A percentile compares a stretch with the other conserved stretches of the same genome.
These are phyloP conservation scores for Penicillium sp. DNA, from an alignment of 2,329 filamentous ascomycete species.

Conservation along the genomic window DNA sequence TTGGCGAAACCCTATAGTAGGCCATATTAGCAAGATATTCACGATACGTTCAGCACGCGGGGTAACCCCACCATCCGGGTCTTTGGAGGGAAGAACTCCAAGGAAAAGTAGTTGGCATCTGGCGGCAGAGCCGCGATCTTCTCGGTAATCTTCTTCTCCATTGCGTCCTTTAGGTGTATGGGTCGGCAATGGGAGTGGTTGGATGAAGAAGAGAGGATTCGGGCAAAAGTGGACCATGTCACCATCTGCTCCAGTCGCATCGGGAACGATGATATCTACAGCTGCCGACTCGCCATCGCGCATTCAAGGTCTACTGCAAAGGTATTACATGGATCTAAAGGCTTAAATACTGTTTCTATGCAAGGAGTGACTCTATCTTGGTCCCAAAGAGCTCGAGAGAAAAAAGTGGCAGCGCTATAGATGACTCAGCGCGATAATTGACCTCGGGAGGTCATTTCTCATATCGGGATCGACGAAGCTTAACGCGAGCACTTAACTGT, in stretches of 20 bases:
- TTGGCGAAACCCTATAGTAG: conserved; percentile 73
- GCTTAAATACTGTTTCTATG: not conserved
- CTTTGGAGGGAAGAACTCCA: conserved; percentile 99
- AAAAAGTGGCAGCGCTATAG: not conserved
- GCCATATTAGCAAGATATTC: conserved; percentile 23
- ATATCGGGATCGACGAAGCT: not conserved
- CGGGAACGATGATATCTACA: conserved; percentile 21
- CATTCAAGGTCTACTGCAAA: conserved; percentile 1
- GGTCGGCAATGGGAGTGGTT: conserved; percentile 14
- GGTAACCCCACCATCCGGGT: conserved; percentile 68
- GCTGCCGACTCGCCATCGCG: conserved; percentile 18
- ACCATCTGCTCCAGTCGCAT: conserved; percentile 10
- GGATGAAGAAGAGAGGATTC: conserved; percentile 20
- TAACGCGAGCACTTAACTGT: not conserved
- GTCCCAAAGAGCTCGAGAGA: not conserved
- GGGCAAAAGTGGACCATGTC: conserved; percentile 24
- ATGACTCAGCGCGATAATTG: conserved; percentile 8
- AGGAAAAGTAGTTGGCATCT: conserved; percentile 82
- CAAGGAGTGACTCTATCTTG: conserved; percentile 1
- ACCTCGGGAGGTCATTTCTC: not conserved
- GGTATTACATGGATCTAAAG: not conserved
- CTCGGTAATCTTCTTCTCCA: conserved; percentile 91
- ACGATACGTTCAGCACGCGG: conserved; percentile 21
- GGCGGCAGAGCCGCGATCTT: conserved; percentile 88
- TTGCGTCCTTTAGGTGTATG: conserved; percentile 34